Evolutionary conservation across 805 yeast genomes (phyloP), one percentile per base, ranked within the genome.

Genomic region (Hanseniaspora lachancei): DNA sequence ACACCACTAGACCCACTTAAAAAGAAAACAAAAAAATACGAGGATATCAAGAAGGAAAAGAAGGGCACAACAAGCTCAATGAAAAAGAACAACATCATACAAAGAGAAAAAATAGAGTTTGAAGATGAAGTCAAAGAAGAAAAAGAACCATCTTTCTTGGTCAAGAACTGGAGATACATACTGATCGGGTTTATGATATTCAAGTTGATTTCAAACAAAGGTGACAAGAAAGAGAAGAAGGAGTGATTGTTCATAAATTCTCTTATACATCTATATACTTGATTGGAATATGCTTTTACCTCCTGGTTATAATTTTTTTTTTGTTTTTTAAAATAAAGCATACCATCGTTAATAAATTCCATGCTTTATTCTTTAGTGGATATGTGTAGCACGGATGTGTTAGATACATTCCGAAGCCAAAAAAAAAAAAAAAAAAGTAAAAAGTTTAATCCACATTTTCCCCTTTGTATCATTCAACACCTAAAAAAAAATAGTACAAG

Each of bases 141-240:
- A 29, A 29, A 38, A 24, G 55, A 56, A 13, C 39, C 49, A 24
- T 40, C 55, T 6, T 56, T 56, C 29, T 27, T 56, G 13, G 55
- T 44, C 10, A 56, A 56, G 43, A 50, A 56, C 36, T 56, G 58
- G 58, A 56, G 58, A 56, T 50, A 44, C 21, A 47, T 56, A 16
- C 13, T 56, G 9, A 8, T 51, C 5, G 58, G 58, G 12, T 42
- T 56, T 6, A 16, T 56, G 48, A 35, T 55, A 20, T 55, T 32
- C 44, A 52, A 52, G 18, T 6, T 49, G 34, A 46, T 34, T 32
- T 44, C 40, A 21, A 10, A 21, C 27, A 47, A 54, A 15, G 39
- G 20, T 13, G 38, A 43, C 21, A 43, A 43, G 36, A 20, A 41
- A 20, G 49, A 40, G 2, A 32, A 54, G n/a, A 13, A 47, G 35